Evolutionary conservation across 495 filamentous ascomycete genomes (phyloP), one percentile per base, ranked within the genome.

Genomic region (Clavariopsis aquatica): DNA sequence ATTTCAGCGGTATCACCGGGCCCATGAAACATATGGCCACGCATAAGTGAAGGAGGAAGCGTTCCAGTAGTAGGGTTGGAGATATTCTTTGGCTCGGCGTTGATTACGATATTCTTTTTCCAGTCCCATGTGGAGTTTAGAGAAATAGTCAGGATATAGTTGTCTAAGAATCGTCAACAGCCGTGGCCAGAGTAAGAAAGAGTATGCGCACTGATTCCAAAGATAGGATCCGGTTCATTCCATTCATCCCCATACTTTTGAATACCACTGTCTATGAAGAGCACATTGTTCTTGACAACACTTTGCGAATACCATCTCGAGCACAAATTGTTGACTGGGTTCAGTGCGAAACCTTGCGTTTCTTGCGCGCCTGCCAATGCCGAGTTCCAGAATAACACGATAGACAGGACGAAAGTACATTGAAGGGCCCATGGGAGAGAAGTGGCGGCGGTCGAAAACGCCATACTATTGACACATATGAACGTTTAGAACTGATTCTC

Each of bases 91-190:
- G 76, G 6, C 19, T 65, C 60, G 1, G 9, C 71, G 28, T 76
- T 71, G 1, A 76, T 76, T 26, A 77, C 73, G 27, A 80, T 74
- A 56, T 78, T 79, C 13, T 46, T 70, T 45, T 79, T 75, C 78
- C 77, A 80, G 57, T 80, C 70, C 78, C 76, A 80, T 8, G 77
- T 77, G 1, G 54, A 54, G 34, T 53, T 72, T 65, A 80, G 58
- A 29, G 78, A 71, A 17, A 80, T 65, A 9, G 54, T 54, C 20
- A 81, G 69, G 4, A 81, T 38, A 51, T 74, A 73, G 1, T 71
- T 72, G 60, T 80, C 79, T 80, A 55, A 13, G 22, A 1, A 20
- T n/a, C 31, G 38, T 57, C 55, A 61, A 45, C 5, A 12, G 12
- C 31, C n/a, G 23, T 2, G 12, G 9, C 27, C 31, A 20, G 22